phyloP scores from a whole-genome alignment of 202 grass and related monocot genomes.

The Panicum hallii region DNA sequence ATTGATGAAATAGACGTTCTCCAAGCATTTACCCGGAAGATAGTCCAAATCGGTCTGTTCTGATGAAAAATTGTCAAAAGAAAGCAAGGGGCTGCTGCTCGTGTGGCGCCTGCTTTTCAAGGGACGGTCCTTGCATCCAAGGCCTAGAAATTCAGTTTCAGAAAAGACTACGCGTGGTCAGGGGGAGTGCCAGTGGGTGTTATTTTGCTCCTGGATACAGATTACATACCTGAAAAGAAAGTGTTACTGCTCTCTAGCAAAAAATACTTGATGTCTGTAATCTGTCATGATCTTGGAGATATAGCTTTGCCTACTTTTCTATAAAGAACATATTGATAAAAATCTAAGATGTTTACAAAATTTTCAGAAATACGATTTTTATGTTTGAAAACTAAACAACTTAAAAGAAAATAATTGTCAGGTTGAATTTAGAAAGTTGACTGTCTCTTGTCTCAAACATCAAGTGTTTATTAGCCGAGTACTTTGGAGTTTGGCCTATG shows the following conservation, averaged over 20 bases:
- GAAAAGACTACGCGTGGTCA: not conserved
- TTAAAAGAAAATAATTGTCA: not conserved
- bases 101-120: not conserved
- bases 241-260: not conserved
- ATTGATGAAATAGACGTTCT: constrained; percentile 8
- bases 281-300: not conserved
- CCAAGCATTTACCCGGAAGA: not conserved
- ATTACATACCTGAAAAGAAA: not conserved
- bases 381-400: not conserved
- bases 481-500: too few species aligned
- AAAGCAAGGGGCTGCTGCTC: not conserved
- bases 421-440: not conserved
- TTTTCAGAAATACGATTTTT: not conserved
- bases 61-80: not conserved
- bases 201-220: not conserved
- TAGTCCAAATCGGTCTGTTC: not conserved
- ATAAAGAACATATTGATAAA: too few species aligned
- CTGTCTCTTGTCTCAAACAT: not conserved
- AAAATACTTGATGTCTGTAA: not conserved
- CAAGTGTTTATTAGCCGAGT: too few species aligned
- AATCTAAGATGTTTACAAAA: not conserved
- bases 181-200: not conserved
- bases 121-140: not conserved
- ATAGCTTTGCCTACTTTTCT: not conserved
- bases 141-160: not conserved